Evolutionary conservation across 768 basidiomycete genomes (phyloP).

Genomic region (Gautieria morchelliformis): DNA sequence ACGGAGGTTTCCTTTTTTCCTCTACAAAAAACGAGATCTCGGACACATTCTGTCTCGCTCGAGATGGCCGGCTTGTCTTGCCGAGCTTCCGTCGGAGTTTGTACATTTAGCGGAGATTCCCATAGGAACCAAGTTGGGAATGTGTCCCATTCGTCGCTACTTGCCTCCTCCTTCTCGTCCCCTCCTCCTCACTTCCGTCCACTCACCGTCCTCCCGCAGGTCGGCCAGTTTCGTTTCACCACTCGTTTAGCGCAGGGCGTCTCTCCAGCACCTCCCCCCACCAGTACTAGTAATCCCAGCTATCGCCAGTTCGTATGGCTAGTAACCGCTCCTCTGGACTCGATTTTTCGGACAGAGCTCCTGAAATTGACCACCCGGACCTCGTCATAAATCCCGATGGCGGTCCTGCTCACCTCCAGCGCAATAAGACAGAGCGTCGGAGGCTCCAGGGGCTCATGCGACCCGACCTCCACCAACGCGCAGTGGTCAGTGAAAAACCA

Average conservation of each 20-base stretch:
- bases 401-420: slow-evolving; percentile 46
- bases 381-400: slow-evolving; percentile 27
- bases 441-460: slow-evolving; percentile 82
- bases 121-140: too few species aligned
- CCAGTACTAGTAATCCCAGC: background rate
- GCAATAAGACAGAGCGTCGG: slow-evolving; percentile 79
- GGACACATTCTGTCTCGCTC: too few species aligned
- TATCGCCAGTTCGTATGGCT: slow-evolving; percentile 17
- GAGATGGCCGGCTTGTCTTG: background rate
- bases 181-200: background rate
- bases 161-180: background rate
- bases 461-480: slow-evolving; percentile 30
- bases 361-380: slow-evolving; percentile 33
- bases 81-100: background rate
- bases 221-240: background rate
- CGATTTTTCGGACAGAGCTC: slow-evolving; percentile 54
- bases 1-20: too few species aligned
- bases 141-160: too few species aligned
- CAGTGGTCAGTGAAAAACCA: slow-evolving; percentile 22
- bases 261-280: background rate
- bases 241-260: slow-evolving; percentile 1
- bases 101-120: too few species aligned
- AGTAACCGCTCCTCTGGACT: slow-evolving; percentile 48
- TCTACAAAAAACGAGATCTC: too few species aligned
- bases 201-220: background rate